A percentile compares a stretch with the other conserved stretches of the same genome.
Conservation (phyloP, 2,329 filamentous ascomycete species). For the Epichloe scottii region DNA sequence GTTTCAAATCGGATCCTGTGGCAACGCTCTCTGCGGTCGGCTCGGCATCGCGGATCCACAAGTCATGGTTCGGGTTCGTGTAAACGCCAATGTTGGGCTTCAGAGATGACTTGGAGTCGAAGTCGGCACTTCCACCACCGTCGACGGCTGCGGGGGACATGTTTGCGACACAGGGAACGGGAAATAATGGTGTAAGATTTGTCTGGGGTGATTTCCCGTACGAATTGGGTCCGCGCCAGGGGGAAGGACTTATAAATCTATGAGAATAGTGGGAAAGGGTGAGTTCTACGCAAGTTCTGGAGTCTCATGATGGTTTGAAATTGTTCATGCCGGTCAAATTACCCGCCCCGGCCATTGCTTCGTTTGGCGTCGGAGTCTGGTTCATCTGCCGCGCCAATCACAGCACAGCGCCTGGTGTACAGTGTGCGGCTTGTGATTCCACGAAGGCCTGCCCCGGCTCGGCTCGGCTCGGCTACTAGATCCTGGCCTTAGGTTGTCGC, state of each 20-base stretch:
- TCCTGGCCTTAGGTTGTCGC: no score
- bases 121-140: constrained; percentile 13
- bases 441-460: no score
- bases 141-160: constrained; percentile 4
- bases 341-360: no score
- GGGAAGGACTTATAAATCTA: neutral
- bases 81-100: constrained; percentile 93
- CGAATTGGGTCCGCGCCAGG: no score
- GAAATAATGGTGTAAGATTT: neutral
- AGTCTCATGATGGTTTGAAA: no score
- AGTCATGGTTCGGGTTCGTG: constrained; percentile 83
- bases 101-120: constrained; percentile 9
- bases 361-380: no score
- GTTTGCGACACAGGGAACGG: neutral
- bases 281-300: no score
- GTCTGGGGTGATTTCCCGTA: neutral
- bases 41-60: constrained; percentile 73
- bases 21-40: constrained; percentile 66
- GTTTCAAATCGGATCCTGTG: constrained; percentile 54
- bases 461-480: no score
- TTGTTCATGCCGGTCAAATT: no score
- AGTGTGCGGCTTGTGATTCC: no score
- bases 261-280: no score
- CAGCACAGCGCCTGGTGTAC: neutral
- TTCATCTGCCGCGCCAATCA: neutral